Conservation (phyloP, 345 rosid species). For the Eucalyptus urophylla region DNA sequence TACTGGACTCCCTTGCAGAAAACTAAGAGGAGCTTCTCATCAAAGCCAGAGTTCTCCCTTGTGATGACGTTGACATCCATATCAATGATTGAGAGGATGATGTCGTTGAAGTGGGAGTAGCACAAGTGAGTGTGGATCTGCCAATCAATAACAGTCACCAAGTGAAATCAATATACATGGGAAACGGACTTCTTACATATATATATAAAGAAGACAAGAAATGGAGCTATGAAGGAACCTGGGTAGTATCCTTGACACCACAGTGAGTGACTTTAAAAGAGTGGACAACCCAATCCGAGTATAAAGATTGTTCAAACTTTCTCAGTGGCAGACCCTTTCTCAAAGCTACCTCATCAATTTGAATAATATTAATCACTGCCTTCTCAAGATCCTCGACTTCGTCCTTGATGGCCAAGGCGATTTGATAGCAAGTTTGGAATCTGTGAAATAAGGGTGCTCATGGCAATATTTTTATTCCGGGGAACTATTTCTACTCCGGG, state of each 20-base stretch:
- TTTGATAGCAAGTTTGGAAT: slow-evolving; percentile 86
- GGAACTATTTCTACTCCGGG: no score
- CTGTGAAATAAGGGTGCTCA: slow-evolving; percentile 7
- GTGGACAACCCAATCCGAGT: slow-evolving; percentile 98
- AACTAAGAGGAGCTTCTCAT: slow-evolving; percentile 88
- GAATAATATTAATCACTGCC: slow-evolving; percentile 76
- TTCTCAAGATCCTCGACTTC: slow-evolving; percentile 97
- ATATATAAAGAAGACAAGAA: no score
- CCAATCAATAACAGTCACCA: no score
- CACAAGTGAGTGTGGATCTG: slow-evolving; percentile 9
- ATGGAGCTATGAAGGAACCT: slow-evolving; percentile 22
- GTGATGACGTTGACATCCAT: slow-evolving; percentile 64
- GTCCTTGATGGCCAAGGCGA: slow-evolving; percentile 95
- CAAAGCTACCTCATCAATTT: slow-evolving; percentile 97
- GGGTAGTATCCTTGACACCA: slow-evolving; percentile 84
- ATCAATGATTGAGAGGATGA: slow-evolving; percentile 41
- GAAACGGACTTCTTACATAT: no score
- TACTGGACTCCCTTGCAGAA: slow-evolving; percentile 87
- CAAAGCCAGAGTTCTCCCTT: slow-evolving; percentile 84
- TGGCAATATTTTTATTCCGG: no score
- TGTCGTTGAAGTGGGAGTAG: slow-evolving; percentile 60
- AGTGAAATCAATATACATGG: no score
- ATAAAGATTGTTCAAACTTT: slow-evolving; percentile 92
- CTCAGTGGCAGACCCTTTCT: slow-evolving; percentile 94
- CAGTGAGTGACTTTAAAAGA: slow-evolving; percentile 90